These are phyloP conservation scores for Leccinum uliginosum DNA, from an alignment of 768 basidiomycete species.

Conservation along the genomic window DNA sequence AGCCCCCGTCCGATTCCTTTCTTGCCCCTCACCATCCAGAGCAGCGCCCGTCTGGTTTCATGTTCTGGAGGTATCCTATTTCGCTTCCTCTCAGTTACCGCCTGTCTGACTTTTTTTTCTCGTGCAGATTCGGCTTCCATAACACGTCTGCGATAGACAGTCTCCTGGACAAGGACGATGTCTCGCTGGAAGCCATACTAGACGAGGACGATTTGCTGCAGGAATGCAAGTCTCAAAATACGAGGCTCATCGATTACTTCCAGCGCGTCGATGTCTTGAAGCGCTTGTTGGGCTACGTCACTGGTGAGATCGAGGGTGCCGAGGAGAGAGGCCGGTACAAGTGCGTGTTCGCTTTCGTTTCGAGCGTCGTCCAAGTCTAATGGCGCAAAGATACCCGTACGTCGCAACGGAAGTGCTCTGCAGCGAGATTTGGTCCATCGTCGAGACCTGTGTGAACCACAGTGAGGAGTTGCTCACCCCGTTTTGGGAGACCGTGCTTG, in stretches of 20 bases:
- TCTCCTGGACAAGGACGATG: conserved; percentile 86
- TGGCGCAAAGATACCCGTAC: conserved; percentile 70
- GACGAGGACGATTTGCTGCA: conserved; percentile 92
- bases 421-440: conserved; percentile 93
- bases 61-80: conserved; percentile 46
- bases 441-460: conserved; percentile 79
- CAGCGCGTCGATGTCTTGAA: conserved; percentile 77
- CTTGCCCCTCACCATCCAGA: conserved; percentile 3
- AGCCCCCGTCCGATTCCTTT: conserved; percentile 13
- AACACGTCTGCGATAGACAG: conserved; percentile 87
- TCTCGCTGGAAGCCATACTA: conserved; percentile 84
- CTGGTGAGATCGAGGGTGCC: conserved; percentile 79
- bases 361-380: conserved; percentile 3
- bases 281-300: conserved; percentile 78
- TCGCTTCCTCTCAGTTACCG: background rate
- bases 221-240: conserved; percentile 95
- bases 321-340: conserved; percentile 78
- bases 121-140: conserved; percentile 79
- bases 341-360: conserved; percentile 43
- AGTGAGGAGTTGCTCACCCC: conserved; percentile 69
- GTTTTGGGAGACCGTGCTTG: conserved; percentile 90
- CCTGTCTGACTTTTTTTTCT: background rate
- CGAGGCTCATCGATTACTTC: conserved; percentile 83
- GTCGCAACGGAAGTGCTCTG: conserved; percentile 93
- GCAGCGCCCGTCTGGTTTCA: conserved; percentile 25